Base-by-base conservation (phyloP, 2,329 filamentous ascomycete species). In the Aspergillus sp. region DNA sequence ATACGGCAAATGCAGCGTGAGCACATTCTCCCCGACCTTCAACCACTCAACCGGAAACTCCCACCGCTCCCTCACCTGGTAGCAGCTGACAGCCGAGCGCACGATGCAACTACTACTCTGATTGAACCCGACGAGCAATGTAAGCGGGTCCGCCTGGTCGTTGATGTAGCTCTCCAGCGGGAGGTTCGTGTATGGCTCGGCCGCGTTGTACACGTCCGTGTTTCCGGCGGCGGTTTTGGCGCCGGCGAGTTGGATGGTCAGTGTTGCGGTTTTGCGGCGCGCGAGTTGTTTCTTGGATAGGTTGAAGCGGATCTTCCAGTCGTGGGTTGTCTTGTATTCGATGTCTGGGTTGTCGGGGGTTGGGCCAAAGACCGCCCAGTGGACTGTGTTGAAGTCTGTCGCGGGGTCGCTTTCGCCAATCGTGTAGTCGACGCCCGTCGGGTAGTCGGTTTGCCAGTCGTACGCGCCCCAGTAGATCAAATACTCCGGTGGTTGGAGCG, bases 161-260 rank as follows among this genome's bases (percentile, higher is more conserved):
- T 85, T 85, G 13, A 85, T 77, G 2, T 72, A 76, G 0, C 83
- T 81, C 0, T 78, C 80, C 56, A 85, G 84, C 0, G 81, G 80
- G 8, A 89, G 69, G 64, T 88, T 84, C 3, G 79, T 76, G 63
- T 82, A 84, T 25, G 78, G 78, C 69, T 89, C 81, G 2, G 77
- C 80, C 2, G 82, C 76, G 64, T 86, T 87, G 66, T 76, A 86
- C 1, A 83, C 76, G 69, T 89, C 86, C 1, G 85, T 88, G 68
- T 89, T 89, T 1, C 87, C 86, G 0, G 83, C 81, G 4, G 85
- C 85, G 0, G 84, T 86, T 75, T 89, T 89, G 2, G 83, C 87
- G 2, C 83, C 87, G 0, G 87, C 87, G 1, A 89, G 78, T 69
- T 89, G 87, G 1, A 89, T 80, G 0, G 87, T 89, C 28, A 89